These are phyloP conservation scores for Russula griseocarnosa DNA, from an alignment of 768 basidiomycete species.

Conservation along the genomic window DNA sequence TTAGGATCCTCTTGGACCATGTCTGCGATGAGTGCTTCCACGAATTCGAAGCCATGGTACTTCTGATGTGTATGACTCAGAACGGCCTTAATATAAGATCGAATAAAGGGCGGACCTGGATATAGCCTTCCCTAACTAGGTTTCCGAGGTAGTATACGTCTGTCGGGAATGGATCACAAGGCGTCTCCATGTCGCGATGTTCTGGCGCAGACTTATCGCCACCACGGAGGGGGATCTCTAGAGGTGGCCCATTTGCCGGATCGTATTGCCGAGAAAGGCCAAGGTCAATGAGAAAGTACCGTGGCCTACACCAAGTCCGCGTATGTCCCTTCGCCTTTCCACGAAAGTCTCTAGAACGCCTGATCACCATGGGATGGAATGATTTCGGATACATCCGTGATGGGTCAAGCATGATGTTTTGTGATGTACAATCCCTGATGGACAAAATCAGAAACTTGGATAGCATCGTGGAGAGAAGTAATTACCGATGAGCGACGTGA, in stretches of 20 bases:
- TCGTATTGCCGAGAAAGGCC: constrained; percentile 16
- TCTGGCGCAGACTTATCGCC: constrained; percentile 25
- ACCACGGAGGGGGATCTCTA: constrained; percentile 12
- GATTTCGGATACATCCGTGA: constrained; percentile 15
- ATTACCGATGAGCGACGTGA: constrained; percentile 23
- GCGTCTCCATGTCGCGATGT: constrained; percentile 5
- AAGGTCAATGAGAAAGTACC: constrained; percentile 21
- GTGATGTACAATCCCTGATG: constrained; percentile 8
- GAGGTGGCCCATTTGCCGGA: constrained; percentile 11
- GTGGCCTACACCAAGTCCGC: background rate
- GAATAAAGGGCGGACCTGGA: constrained; percentile 1
- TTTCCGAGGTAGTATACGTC: constrained; percentile 25
- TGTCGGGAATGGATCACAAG: constrained; percentile 21
- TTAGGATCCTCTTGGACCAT: constrained; percentile 38
- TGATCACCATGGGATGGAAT: constrained; percentile 12
- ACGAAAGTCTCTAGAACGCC: constrained; percentile 10
- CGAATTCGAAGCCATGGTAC: constrained; percentile 8
- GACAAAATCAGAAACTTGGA: background rate
- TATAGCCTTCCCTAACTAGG: background rate
- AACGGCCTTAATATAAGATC: background rate
- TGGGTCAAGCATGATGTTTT: constrained; percentile 25
- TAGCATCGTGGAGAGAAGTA: background rate
- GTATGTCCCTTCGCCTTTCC: constrained; percentile 3
- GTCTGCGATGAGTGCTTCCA: constrained; percentile 28
- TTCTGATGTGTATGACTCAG: background rate